phyloP scores from a whole-genome alignment of 2,329 filamentous ascomycete species.

The Calonectria fujianensis region DNA sequence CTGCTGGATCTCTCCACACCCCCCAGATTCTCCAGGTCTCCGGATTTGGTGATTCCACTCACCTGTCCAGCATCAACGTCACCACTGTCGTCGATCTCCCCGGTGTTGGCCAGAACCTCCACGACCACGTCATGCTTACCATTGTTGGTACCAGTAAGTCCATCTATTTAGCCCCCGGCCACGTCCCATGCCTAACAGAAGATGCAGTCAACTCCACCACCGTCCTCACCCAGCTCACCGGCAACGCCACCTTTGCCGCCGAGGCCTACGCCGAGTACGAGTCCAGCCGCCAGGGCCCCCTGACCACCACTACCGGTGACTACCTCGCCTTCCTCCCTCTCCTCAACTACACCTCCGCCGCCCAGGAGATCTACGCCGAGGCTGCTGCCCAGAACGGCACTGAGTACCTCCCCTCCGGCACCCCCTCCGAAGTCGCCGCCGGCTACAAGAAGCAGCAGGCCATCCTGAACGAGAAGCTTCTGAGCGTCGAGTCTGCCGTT shows the following conservation, averaged over 20 bases:
- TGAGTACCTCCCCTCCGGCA: constrained; percentile 37
- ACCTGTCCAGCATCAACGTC: constrained; percentile 63
- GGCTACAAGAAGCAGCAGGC: constrained; percentile 47
- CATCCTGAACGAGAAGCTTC: constrained; percentile 43
- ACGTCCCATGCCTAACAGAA: not conserved
- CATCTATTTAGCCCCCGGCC: not conserved
- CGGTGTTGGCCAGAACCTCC: constrained; percentile 69
- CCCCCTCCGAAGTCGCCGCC: constrained; percentile 36
- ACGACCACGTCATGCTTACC: constrained; percentile 59
- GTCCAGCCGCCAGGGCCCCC: not conserved
- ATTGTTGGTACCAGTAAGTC: constrained; percentile 37
- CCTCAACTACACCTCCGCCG: constrained; percentile 7
- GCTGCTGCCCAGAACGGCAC: constrained; percentile 9
- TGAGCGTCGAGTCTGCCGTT: constrained; percentile 38
- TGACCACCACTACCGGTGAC: constrained; percentile 14
- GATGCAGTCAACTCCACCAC: constrained; percentile 4
- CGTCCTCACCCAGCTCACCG: constrained; percentile 2
- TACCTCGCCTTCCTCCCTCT: constrained; percentile 16
- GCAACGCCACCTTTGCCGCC: constrained; percentile 16
- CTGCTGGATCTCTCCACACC: constrained; percentile 63
- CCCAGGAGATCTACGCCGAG: constrained; percentile 10
- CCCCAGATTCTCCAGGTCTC: constrained; percentile 69
- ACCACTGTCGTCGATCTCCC: constrained; percentile 65
- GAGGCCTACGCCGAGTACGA: constrained; percentile 9
- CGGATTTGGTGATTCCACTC: constrained; percentile 65